A percentile compares a stretch with the other conserved stretches of the same genome.
Evolutionary conservation across 805 yeast genomes (phyloP).

Genomic region (Barnettozyma sp.): DNA sequence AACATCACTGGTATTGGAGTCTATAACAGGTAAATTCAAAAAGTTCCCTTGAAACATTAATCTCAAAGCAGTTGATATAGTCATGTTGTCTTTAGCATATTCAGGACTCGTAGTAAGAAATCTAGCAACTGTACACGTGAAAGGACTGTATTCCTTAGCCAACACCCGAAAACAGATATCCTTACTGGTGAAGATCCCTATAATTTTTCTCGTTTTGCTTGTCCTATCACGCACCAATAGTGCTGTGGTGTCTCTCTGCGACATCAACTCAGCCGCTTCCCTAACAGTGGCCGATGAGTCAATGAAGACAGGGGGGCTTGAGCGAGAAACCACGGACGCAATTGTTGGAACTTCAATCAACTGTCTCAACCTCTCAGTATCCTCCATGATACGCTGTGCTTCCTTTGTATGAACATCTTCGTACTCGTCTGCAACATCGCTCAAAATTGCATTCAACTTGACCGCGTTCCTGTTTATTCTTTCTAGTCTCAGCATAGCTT

Average conservation of each 20-base stretch:
- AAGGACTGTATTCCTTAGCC: constrained; percentile 31
- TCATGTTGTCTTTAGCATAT: constrained; percentile 34
- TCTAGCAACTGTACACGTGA: constrained; percentile 32
- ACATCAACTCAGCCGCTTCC: constrained; percentile 35
- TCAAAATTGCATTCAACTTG: constrained; percentile 25
- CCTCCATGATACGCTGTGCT: constrained; percentile 26
- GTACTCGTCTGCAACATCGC: constrained; percentile 27
- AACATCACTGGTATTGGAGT: constrained; percentile 21
- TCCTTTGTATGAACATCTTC: constrained; percentile 21
- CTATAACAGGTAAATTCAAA: constrained; percentile 36
- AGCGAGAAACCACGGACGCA: constrained; percentile 15
- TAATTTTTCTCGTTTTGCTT: constrained; percentile 27
- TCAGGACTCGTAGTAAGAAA: constrained; percentile 42
- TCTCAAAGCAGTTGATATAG: constrained; percentile 37
- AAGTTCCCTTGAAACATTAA: constrained; percentile 42
- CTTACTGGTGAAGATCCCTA: constrained; percentile 41
- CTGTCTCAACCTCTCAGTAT: constrained; percentile 31
- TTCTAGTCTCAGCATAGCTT: constrained; percentile 38
- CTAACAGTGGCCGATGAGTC: constrained; percentile 32
- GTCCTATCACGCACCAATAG: constrained; percentile 33
- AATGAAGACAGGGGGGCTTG: constrained; percentile 28
- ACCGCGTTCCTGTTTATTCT: constrained; percentile 33
- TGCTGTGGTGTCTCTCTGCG: constrained; percentile 34
- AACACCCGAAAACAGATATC: constrained; percentile 38
- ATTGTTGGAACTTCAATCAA: constrained; percentile 38